phyloP scores from a whole-genome alignment of 1,284 basidiomycete species.

The Puccinia coronata region DNA sequence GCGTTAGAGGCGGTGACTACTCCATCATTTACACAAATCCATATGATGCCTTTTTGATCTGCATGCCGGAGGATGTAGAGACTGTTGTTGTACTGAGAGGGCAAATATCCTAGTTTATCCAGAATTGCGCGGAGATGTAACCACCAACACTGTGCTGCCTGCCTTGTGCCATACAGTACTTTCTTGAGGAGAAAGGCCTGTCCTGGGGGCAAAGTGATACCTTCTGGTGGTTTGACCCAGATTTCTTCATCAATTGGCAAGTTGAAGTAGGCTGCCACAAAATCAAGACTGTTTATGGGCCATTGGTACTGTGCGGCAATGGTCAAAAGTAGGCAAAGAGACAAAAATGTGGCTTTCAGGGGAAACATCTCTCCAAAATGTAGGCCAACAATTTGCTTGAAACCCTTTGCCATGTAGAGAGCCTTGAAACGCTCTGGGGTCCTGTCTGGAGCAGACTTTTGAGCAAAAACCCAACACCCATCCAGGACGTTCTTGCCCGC shows the following conservation, averaged over 20 bases:
- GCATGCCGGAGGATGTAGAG: not conserved
- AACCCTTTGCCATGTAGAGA: no score
- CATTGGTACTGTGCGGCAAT: no score
- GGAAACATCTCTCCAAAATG: no score
- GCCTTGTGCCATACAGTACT: not conserved
- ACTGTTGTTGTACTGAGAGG: no score
- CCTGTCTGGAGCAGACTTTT: not conserved
- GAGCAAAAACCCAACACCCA: no score
- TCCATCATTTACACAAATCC: slow-evolving; percentile 12
- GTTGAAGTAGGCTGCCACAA: no score
- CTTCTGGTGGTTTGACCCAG: not conserved
- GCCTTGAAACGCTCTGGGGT: not conserved
- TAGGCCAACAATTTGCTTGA: no score
- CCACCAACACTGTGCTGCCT: slow-evolving; percentile 12
- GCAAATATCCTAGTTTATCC: not conserved
- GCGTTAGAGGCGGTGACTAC: not conserved
- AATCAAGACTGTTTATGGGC: no score
- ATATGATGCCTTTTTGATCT: not conserved
- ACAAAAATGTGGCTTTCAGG: no score
- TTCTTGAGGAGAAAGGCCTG: not conserved
- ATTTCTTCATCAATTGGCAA: not conserved
- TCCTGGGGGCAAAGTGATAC: not conserved
- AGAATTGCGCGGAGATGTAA: not conserved
- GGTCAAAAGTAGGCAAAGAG: no score
- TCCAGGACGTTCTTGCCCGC: no score